Conservation (phyloP, 2,329 filamentous ascomycete species). For the Monosporascus sp. region DNA sequence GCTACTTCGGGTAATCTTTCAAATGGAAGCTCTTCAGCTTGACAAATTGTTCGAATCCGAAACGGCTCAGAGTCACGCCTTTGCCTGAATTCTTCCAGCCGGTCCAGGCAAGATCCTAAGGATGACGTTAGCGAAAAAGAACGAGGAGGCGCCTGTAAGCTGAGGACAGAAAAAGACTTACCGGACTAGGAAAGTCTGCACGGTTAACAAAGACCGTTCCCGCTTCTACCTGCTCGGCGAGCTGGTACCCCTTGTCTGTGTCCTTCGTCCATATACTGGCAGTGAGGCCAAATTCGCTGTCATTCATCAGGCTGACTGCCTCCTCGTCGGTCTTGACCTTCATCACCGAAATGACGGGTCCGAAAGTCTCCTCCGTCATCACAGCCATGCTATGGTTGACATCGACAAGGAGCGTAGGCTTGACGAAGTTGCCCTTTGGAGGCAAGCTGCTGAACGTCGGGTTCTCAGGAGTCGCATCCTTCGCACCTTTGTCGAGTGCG, state of each 20-base stretch:
- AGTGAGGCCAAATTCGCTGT: conserved; percentile 88
- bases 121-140: conserved; percentile 16
- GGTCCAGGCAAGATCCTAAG: conserved; percentile 86
- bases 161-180: conserved; percentile 40
- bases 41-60: conserved; percentile 92
- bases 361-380: conserved; percentile 94
- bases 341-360: conserved; percentile 86
- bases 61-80: conserved; percentile 81
- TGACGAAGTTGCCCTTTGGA: conserved; percentile 79
- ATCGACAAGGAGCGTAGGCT: conserved; percentile 73
- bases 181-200: conserved; percentile 85
- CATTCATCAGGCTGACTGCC: conserved; percentile 83
- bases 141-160: conserved; percentile 2
- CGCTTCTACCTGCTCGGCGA: conserved; percentile 78
- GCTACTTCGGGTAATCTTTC: conserved; percentile 68
- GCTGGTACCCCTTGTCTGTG: conserved; percentile 63
- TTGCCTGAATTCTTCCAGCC: conserved; percentile 97
- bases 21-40: conserved; percentile 95
- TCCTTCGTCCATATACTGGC: conserved; percentile 98
- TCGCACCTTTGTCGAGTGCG: conserved; percentile 76
- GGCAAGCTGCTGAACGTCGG: conserved; percentile 68
- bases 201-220: conserved; percentile 96
- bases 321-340: conserved; percentile 77
- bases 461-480: conserved; percentile 78
- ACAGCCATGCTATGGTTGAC: conserved; percentile 80